A percentile compares a stretch with the other conserved stretches of the same genome.
Evolutionary conservation across 1,284 basidiomycete species (phyloP).

Genomic region (Lignosus rhinocerotis): DNA sequence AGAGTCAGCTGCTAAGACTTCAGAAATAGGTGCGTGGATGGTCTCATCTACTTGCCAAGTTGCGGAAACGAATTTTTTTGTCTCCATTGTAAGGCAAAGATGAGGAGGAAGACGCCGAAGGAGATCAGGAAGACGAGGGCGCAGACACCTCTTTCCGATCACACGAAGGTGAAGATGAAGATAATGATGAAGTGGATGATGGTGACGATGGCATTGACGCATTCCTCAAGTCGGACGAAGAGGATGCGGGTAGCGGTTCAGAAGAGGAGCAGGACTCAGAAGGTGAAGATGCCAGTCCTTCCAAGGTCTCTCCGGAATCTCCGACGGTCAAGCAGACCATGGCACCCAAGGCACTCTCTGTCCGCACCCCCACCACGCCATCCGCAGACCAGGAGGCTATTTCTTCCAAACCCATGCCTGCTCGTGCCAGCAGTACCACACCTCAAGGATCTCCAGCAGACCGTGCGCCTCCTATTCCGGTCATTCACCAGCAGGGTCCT

Average conservation of each 20-base stretch:
- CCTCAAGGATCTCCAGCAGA: constrained; percentile 59
- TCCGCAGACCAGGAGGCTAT: constrained; percentile 3
- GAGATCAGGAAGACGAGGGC: constrained; percentile 25
- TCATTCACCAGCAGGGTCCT: constrained; percentile 38
- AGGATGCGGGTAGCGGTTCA: constrained; percentile 31
- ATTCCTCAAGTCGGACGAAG: constrained; percentile 25
- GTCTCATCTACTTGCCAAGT: background rate
- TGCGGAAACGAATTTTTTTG: too few relatives aligned
- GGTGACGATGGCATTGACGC: constrained; percentile 26
- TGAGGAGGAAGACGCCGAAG: constrained; percentile 22
- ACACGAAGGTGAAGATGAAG: constrained; percentile 14
- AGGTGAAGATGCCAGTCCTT: constrained; percentile 19
- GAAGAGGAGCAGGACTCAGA: constrained; percentile 35
- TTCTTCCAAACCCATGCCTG: constrained; percentile 9
- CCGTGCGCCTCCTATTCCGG: constrained; percentile 7
- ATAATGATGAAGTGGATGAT: constrained; percentile 20
- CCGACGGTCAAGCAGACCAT: constrained; percentile 16
- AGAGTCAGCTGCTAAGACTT: constrained; percentile 1
- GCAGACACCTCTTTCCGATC: constrained; percentile 25
- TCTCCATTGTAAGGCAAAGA: constrained; percentile 3
- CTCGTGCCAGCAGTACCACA: constrained; percentile 42
- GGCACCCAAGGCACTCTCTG: background rate
- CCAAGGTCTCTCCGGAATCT: constrained; percentile 27
- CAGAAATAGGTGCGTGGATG: constrained; percentile 5
- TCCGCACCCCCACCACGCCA: constrained; percentile 5